These are phyloP conservation scores for Pseudogymnoascus sp. DNA, from an alignment of 2,329 filamentous ascomycete species.

Conservation along the genomic window DNA sequence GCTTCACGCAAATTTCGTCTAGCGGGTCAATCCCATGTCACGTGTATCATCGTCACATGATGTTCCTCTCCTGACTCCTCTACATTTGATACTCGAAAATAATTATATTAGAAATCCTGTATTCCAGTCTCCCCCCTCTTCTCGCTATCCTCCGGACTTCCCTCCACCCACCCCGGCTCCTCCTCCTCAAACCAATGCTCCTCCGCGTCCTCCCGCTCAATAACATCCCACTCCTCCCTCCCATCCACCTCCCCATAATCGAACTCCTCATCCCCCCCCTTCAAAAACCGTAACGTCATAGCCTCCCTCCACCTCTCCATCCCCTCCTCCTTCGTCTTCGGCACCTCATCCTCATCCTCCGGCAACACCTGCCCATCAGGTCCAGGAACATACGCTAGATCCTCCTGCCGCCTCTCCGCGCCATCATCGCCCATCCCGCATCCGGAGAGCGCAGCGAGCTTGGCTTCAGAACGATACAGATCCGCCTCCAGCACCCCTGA, in stretches of 20 bases:
- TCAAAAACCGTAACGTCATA: conserved; percentile 32
- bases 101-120: conserved; percentile 29
- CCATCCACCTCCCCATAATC: conserved; percentile 30
- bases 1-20: conserved; percentile 10
- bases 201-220: conserved; percentile 30
- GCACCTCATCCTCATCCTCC: conserved; percentile 30
- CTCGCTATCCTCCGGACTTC: conserved; percentile 8
- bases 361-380: conserved; percentile 26
- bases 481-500: conserved; percentile 33
- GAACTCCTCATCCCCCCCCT: conserved; percentile 32
- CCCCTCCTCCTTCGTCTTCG: conserved; percentile 29
- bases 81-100: neutral
- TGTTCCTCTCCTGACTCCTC: neutral
- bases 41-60: neutral
- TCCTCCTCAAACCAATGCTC: conserved; percentile 34
- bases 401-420: conserved; percentile 10
- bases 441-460: conserved; percentile 25
- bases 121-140: conserved; percentile 30
- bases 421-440: conserved; percentile 9
- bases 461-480: conserved; percentile 31
- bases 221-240: conserved; percentile 29
- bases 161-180: conserved; percentile 29
- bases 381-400: conserved; percentile 25
- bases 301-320: conserved; percentile 30
- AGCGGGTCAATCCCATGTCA: neutral